A percentile compares a stretch with the other conserved stretches of the same genome.
Conservation (phyloP, 208 protist genomes). For the Leishmania lainsoni region DNA sequence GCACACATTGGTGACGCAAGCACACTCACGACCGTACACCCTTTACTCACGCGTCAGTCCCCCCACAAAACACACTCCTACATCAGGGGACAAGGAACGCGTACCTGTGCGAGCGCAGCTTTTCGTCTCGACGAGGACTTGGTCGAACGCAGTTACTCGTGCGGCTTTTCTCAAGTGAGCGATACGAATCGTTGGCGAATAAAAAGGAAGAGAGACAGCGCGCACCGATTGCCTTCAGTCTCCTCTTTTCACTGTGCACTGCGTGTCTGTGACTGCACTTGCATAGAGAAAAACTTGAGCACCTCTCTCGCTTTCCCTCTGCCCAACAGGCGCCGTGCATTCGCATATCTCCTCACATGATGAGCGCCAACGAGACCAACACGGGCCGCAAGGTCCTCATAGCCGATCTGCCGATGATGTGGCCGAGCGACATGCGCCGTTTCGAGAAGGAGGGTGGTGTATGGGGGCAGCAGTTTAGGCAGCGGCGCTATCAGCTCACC, state of each 20-base stretch:
- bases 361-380: constrained; percentile 39
- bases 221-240: neutral
- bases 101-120: no score
- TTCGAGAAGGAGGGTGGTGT: constrained; percentile 87
- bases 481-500: constrained; percentile 83
- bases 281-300: neutral
- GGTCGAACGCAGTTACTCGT: no score
- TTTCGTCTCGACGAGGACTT: no score
- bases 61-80: neutral
- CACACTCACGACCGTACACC: no score
- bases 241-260: neutral
- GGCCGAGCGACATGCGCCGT: constrained; percentile 70
- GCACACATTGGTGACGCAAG: no score
- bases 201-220: no score
- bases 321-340: neutral
- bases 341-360: neutral
- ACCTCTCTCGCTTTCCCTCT: neutral
- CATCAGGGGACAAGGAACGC: neutral
- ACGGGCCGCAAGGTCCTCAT: constrained; percentile 62
- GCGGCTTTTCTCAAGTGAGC: neutral
- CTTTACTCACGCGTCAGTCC: no score
- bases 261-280: neutral
- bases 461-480: constrained; percentile 79
- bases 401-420: constrained; percentile 91
- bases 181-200: no score